These are phyloP conservation scores for Phytophthora cajani DNA, from an alignment of 352 stramenopile species.

Conservation along the genomic window DNA sequence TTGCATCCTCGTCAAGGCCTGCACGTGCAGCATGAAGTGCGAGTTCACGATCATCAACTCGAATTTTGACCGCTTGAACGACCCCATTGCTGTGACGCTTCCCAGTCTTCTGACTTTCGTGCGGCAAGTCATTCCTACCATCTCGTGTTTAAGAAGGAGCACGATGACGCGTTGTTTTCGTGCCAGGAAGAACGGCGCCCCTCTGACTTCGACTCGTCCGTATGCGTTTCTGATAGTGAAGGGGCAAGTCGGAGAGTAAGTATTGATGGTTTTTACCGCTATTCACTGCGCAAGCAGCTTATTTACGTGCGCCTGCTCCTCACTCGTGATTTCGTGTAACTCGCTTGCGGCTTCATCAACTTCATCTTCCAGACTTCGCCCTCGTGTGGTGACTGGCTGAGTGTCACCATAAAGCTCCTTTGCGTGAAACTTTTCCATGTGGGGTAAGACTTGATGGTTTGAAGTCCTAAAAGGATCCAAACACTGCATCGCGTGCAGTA, in stretches of 20 bases:
- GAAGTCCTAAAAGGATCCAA: constrained; percentile 7
- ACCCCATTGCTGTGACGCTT: constrained; percentile 60
- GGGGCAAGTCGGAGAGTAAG: not conserved
- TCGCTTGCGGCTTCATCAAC: not conserved
- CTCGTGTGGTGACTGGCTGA: not conserved
- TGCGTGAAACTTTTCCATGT: constrained; percentile 10
- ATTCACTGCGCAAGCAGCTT: too few relatives aligned
- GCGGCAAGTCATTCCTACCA: constrained; percentile 62
- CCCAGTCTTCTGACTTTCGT: constrained; percentile 66
- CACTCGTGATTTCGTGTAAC: constrained; percentile 1
- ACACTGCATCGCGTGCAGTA: constrained; percentile 8
- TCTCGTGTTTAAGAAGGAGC: too few relatives aligned
- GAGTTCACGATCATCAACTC: constrained; percentile 84
- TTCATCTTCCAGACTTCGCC: not conserved
- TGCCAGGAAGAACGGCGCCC: too few relatives aligned
- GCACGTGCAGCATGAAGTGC: constrained; percentile 88
- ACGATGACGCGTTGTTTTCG: too few relatives aligned
- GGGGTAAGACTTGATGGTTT: constrained; percentile 13
- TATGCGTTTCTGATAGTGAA: too few relatives aligned
- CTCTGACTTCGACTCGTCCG: too few relatives aligned
- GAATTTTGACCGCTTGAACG: constrained; percentile 62
- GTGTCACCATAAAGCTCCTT: not conserved
- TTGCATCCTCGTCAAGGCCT: constrained; percentile 83
- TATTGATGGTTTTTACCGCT: too few relatives aligned
- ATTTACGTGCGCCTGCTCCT: constrained; percentile 3